Conservation (phyloP, 768 basidiomycete genomes). For the Coprinellus aureogranulatus region DNA sequence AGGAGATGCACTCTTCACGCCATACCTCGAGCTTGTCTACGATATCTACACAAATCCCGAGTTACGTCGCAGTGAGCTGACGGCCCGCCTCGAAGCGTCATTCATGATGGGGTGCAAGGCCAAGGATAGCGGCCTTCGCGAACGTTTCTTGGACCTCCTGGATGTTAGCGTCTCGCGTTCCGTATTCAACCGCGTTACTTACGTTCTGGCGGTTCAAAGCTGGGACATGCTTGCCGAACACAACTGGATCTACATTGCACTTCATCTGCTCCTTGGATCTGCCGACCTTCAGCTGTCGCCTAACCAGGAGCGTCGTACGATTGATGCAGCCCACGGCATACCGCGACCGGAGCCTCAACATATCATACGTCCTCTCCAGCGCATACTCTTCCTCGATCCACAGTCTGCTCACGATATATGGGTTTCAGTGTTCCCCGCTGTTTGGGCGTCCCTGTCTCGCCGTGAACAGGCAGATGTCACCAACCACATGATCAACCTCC, state of each 20-base stretch:
- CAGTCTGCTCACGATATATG: slow-evolving; percentile 78
- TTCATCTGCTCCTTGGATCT: slow-evolving; percentile 81
- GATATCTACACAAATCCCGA: slow-evolving; percentile 90
- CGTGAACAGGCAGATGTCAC: slow-evolving; percentile 88
- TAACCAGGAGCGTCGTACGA: slow-evolving; percentile 40
- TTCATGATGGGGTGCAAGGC: slow-evolving; percentile 91
- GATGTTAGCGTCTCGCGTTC: slow-evolving; percentile 86
- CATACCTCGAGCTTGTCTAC: slow-evolving; percentile 85
- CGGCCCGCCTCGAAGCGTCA: slow-evolving; percentile 86
- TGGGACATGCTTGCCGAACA: slow-evolving; percentile 93
- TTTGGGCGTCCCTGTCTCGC: slow-evolving; percentile 82
- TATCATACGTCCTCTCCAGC: slow-evolving; percentile 76
- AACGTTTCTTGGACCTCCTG: slow-evolving; percentile 84
- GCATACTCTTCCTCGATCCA: slow-evolving; percentile 77
- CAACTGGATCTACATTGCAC: slow-evolving; percentile 91
- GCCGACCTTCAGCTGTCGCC: slow-evolving; percentile 42
- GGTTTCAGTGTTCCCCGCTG: slow-evolving; percentile 81
- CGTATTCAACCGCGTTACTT: slow-evolving; percentile 77
- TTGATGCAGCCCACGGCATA: slow-evolving; percentile 25
- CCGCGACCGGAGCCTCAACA: slow-evolving; percentile 45
- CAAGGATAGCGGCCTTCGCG: slow-evolving; percentile 72
- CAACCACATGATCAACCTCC: slow-evolving; percentile 82
- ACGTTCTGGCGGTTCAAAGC: slow-evolving; percentile 87
- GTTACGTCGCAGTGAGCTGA: slow-evolving; percentile 88
- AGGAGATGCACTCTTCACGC: slow-evolving; percentile 73